Evolutionary conservation across 805 yeast genomes (phyloP), one percentile per base, ranked within the genome.

Genomic region (Wickerhamomyces subpelliculosus): DNA sequence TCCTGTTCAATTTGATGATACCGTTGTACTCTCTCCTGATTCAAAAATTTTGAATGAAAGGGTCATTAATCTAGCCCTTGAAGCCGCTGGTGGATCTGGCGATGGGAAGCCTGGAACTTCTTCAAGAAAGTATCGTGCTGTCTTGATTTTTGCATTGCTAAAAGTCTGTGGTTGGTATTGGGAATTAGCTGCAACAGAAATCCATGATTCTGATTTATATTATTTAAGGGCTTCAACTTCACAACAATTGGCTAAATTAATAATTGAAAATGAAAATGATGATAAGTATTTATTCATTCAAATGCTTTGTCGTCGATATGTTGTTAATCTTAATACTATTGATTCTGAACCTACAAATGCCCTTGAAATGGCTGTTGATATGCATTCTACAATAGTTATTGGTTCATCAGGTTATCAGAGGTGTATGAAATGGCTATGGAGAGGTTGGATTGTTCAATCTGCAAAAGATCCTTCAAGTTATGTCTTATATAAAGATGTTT

Each of bases 401-500:
- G 80, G 87, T 2, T 76, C 94, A 0, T 65, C 81, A 8, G 96
- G 95, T 0, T 87, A 77, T 57, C 95, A 87, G 59, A 65, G 95
- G 38, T 85, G 95, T 62, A 72, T 86, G 51, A 78, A 80, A 47
- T 87, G 95, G 95, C 60, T 87, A 35, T 87, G 96, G 96, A 67
- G 89, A 40, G 96, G 96, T 22, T 85, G 95, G 95, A 84, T 87
- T 44, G 70, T 84, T 36, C 95, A 86, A 60, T 73, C 82, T 18
- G 74, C 78, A 11, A 58, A 57, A 12, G 86, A 85, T 53, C 85
- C 93, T 6, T 70, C 73, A 19, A 76, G 78, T 13, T 87, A 82
- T 49, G 79, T 75, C 20, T 52, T 80, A 39, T 85, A 81, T 57
- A 72, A 69, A 43, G 78, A 77, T 1, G 72, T 79, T 12, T 67